phyloP scores from a whole-genome alignment of 768 basidiomycete genomes.

The Lepiota brunneoincarnata region DNA sequence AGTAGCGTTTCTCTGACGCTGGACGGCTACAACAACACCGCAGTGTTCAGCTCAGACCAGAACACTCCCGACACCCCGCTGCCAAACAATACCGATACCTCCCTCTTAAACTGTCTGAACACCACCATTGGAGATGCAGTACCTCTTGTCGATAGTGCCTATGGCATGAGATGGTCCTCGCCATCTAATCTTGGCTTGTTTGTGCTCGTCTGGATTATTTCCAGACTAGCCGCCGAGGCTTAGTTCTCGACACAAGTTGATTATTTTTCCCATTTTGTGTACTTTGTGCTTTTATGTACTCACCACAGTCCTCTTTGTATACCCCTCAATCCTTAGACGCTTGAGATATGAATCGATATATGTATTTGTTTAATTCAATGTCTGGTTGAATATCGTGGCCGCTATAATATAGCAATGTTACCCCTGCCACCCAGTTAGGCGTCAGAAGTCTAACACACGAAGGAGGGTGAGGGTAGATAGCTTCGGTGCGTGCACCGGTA shows the following conservation, averaged over 20 bases:
- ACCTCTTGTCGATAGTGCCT: constrained; percentile 47
- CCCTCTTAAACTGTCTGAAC: constrained; percentile 57
- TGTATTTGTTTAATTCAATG: too few species aligned
- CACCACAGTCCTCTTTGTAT: too few species aligned
- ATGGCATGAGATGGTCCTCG: constrained; percentile 13
- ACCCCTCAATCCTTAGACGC: too few species aligned
- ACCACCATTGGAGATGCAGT: constrained; percentile 56
- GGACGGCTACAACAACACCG: constrained; percentile 68
- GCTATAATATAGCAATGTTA: too few species aligned
- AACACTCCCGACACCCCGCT: constrained; percentile 47
- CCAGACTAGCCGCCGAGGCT: constrained; percentile 18
- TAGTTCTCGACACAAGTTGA: background rate
- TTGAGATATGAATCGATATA: too few species aligned
- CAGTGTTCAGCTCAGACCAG: constrained; percentile 35
- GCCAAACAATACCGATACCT: constrained; percentile 47
- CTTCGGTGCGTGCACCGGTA: too few species aligned
- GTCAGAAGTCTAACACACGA: too few species aligned
- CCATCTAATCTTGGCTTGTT: constrained; percentile 19
- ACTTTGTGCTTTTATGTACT: too few species aligned
- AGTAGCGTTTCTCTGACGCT: constrained; percentile 60
- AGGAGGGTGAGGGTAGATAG: too few species aligned
- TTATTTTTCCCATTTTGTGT: too few species aligned
- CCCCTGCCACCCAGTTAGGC: too few species aligned
- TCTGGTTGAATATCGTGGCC: too few species aligned
- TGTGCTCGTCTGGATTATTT: constrained; percentile 20